phyloP scores from a whole-genome alignment of 164 flowering plant genomes.

The Chimonanthus salicifolius region DNA sequence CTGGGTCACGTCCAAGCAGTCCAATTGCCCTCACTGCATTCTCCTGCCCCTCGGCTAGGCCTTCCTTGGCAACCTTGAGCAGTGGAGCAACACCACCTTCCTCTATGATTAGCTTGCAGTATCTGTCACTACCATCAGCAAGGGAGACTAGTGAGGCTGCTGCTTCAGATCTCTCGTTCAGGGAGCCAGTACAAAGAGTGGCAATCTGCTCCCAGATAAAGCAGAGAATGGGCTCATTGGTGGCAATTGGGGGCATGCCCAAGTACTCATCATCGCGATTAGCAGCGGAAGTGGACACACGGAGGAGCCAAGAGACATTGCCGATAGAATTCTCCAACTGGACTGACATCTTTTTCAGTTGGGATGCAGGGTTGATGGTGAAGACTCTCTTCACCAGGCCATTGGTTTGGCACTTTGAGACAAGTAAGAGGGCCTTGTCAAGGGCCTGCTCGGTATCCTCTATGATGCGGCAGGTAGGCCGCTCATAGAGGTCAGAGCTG shows the following conservation, averaged over 20 bases:
- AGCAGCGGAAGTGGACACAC: constrained; percentile 56
- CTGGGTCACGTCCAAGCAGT: constrained; percentile 67
- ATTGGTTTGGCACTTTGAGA: constrained; percentile 54
- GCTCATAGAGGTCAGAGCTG: constrained; percentile 67
- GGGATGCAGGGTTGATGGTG: constrained; percentile 73
- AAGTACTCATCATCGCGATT: constrained; percentile 62
- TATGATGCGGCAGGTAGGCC: constrained; percentile 78
- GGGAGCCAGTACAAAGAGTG: constrained; percentile 43
- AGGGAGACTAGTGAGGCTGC: constrained; percentile 75
- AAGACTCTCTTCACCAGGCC: constrained; percentile 58
- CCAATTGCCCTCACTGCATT: constrained; percentile 77
- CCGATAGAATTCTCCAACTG: constrained; percentile 83
- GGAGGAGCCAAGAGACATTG: constrained; percentile 79
- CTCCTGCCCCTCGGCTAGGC: constrained; percentile 68
- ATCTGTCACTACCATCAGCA: constrained; percentile 73
- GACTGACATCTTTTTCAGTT: constrained; percentile 50
- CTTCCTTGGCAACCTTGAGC: constrained; percentile 65
- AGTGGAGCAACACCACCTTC: constrained; percentile 76
- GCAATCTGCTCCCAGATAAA: constrained; percentile 90
- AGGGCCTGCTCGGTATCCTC: constrained; percentile 80
- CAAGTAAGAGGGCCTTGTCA: constrained; percentile 59
- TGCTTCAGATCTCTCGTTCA: constrained; percentile 61
- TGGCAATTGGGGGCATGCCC: constrained; percentile 85
- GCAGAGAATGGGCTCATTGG: constrained; percentile 84
- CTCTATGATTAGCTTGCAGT: constrained; percentile 67